Percentiles rank a stretch among this genome's conserved stretches.
Conservation (phyloP, 2,329 filamentous ascomycete genomes). For the Trematosphaeria pertusa region DNA sequence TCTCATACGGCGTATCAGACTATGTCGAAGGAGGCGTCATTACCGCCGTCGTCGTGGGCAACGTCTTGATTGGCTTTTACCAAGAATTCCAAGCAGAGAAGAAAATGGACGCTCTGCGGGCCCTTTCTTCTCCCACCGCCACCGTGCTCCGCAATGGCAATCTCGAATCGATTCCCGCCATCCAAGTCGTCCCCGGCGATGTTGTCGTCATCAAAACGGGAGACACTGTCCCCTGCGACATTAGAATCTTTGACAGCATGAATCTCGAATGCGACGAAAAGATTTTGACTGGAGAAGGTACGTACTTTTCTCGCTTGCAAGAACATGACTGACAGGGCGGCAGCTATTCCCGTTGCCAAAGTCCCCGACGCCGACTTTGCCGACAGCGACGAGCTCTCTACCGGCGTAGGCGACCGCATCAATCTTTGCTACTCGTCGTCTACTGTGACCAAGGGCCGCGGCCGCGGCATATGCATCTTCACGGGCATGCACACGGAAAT, state of each 20-base stretch:
- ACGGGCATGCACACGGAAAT: constrained; percentile 75
- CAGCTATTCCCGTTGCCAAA: constrained; percentile 68
- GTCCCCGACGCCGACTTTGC: constrained; percentile 62
- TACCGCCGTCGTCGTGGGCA: constrained; percentile 48
- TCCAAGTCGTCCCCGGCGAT: constrained; percentile 69
- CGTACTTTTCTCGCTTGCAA: neutral
- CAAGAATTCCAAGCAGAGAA: constrained; percentile 52
- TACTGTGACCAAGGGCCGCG: constrained; percentile 70
- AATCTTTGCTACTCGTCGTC: constrained; percentile 73
- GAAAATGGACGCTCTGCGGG: constrained; percentile 52
- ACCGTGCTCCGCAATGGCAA: constrained; percentile 58
- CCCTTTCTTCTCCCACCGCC: constrained; percentile 50
- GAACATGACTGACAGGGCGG: no score
- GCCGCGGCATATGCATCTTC: constrained; percentile 67
- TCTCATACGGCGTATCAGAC: constrained; percentile 49
- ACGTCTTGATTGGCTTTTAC: constrained; percentile 49
- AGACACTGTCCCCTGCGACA: constrained; percentile 71
- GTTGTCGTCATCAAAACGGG: constrained; percentile 65
- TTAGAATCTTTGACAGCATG: constrained; percentile 49
- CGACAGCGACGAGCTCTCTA: constrained; percentile 50
- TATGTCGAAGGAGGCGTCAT: constrained; percentile 53
- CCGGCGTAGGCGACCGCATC: constrained; percentile 68
- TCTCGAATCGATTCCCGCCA: constrained; percentile 56
- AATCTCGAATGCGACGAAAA: constrained; percentile 77
- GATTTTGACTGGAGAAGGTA: constrained; percentile 67